A percentile compares a stretch with the other conserved stretches of the same genome.
Evolutionary conservation across 2,329 filamentous ascomycete species (phyloP).

Genomic region (Apiospora hydei): DNA sequence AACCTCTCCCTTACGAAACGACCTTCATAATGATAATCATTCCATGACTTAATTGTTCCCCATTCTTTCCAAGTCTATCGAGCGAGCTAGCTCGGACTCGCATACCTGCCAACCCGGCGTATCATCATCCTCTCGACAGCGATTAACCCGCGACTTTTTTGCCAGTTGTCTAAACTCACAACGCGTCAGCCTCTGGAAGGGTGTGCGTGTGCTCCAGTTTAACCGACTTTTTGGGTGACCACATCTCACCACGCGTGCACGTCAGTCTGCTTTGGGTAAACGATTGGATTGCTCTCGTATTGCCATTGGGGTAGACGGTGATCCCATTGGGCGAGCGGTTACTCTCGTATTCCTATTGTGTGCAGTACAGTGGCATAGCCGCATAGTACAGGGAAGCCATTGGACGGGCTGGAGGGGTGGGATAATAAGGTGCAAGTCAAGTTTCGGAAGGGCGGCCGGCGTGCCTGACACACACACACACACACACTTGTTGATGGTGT

Average conservation of each 20-base stretch:
- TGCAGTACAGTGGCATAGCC: conserved; percentile 1
- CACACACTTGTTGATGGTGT: conserved; percentile 5
- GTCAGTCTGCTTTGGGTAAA: conserved; percentile 11
- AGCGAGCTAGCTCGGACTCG: neutral
- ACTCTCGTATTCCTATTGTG: conserved; percentile 19
- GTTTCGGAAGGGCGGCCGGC: conserved; percentile 17
- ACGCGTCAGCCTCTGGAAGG: conserved; percentile 19
- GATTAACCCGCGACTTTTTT: conserved; percentile 11
- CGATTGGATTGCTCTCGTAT: neutral
- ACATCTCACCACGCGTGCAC: neutral
- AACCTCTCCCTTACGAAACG: neutral
- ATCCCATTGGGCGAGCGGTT: neutral
- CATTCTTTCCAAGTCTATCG: conserved; percentile 3
- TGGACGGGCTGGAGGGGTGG: neutral
- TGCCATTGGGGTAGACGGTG: neutral
- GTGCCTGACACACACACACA: conserved; percentile 9
- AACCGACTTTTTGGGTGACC: neutral
- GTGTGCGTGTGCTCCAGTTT: neutral
- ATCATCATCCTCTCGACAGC: conserved; percentile 3
- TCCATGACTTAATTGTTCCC: conserved; percentile 17
- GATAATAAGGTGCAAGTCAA: conserved; percentile 19
- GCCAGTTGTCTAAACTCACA: conserved; percentile 16
- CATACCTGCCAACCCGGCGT: conserved; percentile 9
- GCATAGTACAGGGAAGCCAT: neutral
- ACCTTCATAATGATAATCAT: conserved; percentile 21